phyloP scores from a whole-genome alignment of 2,329 filamentous ascomycete species.

The Colletotrichum orchidophilum region DNA sequence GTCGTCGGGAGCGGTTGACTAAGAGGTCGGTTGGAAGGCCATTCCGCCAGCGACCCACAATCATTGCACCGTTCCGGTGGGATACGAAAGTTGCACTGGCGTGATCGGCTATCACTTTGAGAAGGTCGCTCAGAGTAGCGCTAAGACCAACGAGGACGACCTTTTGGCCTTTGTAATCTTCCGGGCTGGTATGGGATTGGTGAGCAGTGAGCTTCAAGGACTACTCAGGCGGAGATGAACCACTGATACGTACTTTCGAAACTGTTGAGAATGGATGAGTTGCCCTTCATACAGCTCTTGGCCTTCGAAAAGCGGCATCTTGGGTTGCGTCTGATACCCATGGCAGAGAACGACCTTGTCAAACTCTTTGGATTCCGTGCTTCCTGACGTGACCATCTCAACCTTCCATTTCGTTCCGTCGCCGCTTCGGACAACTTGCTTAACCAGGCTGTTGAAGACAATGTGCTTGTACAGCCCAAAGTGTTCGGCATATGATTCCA shows the following conservation, averaged over 20 bases:
- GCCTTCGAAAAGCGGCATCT: constrained; percentile 47
- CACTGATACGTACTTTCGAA: constrained; percentile 40
- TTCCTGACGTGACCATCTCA: constrained; percentile 40
- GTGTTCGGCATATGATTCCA: constrained; percentile 51
- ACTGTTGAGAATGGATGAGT: constrained; percentile 50
- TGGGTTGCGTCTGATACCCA: constrained; percentile 45
- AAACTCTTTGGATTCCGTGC: constrained; percentile 39
- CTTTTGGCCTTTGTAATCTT: constrained; percentile 49
- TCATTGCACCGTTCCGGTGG: constrained; percentile 48
- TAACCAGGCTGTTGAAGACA: constrained; percentile 44
- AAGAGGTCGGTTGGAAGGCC: constrained; percentile 46
- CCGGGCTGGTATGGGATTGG: constrained; percentile 34
- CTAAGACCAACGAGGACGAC: constrained; percentile 55
- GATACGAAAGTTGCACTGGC: constrained; percentile 52
- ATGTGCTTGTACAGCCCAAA: constrained; percentile 48
- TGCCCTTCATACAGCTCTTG: constrained; percentile 48
- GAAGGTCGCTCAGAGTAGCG: constrained; percentile 48
- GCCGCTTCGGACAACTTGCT: constrained; percentile 39
- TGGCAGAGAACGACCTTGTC: constrained; percentile 50
- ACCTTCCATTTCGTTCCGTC: constrained; percentile 45
- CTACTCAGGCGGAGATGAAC: background rate
- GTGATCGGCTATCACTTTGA: constrained; percentile 44
- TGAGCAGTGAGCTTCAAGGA: constrained; percentile 15
- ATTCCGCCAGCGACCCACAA: constrained; percentile 45
- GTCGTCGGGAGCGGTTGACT: constrained; percentile 44